Percentiles rank a stretch among this genome's conserved stretches.
Evolutionary conservation across 768 basidiomycete species (phyloP).

Genomic region (Serendipita sp.): DNA sequence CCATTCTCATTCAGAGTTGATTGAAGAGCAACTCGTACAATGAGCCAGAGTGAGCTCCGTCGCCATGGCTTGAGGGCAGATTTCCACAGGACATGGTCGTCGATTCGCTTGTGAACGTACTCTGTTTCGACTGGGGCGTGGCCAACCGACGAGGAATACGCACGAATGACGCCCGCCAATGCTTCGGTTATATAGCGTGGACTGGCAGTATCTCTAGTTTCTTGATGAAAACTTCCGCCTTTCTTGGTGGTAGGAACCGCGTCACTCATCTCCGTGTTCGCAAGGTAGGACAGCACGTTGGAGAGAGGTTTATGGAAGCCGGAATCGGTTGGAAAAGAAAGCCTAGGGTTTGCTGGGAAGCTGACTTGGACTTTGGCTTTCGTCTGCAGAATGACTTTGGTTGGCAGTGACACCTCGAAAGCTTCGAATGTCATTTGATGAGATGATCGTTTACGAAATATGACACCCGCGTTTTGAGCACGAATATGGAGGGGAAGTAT

Average conservation of each 20-base stretch:
- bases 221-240: conserved; percentile 14
- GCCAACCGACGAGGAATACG: conserved; percentile 18
- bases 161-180: conserved; percentile 30
- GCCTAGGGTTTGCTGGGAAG: conserved; percentile 29
- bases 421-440: conserved; percentile 25
- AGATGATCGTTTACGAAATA: conserved; percentile 11
- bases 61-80: conserved; percentile 30
- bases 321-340: conserved; percentile 22
- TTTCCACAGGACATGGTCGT: conserved; percentile 32
- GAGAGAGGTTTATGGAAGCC: conserved; percentile 19
- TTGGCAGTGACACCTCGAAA: conserved; percentile 30
- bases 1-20: conserved; percentile 15
- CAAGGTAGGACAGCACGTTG: conserved; percentile 25
- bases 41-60: conserved; percentile 34
- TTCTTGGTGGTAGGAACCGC: conserved; percentile 24
- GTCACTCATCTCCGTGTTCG: conserved; percentile 19
- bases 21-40: conserved; percentile 29
- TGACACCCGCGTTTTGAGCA: conserved; percentile 33
- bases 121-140: conserved; percentile 13
- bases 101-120: conserved; percentile 25
- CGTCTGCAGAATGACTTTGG: conserved; percentile 22
- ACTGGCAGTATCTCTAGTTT: conserved; percentile 27
- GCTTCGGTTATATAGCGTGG: conserved; percentile 36
- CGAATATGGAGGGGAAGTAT: conserved; percentile 24
- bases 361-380: conserved; percentile 29